phyloP scores from a whole-genome alignment of 495 filamentous ascomycete species.

The Neurospora sp. region DNA sequence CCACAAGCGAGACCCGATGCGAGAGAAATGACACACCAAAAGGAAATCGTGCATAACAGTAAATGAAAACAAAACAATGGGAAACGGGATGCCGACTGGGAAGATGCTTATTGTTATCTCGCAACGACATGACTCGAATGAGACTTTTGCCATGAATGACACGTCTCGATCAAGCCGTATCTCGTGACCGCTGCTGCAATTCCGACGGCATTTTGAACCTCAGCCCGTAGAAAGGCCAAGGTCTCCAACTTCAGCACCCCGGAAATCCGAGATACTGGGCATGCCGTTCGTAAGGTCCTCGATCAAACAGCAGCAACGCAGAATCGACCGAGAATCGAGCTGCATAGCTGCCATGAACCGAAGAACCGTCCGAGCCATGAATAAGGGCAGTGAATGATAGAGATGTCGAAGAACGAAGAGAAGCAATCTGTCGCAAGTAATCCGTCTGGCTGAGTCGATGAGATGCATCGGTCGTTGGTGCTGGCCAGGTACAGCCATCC shows the following conservation, averaged over 20 bases:
- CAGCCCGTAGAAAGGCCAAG: conserved; percentile 1
- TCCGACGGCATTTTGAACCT: conserved; percentile 1
- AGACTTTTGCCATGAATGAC: background rate
- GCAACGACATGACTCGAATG: conserved; percentile 4
- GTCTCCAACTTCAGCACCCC: conserved; percentile 14
- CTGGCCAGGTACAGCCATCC: conserved; percentile 11
- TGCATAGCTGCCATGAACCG: background rate
- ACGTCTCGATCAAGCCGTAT: conserved; percentile 1
- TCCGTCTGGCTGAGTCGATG: conserved; percentile 10
- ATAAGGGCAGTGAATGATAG: conserved; percentile 13
- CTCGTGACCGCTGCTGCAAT: conserved; percentile 9
- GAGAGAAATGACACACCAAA: conserved; percentile 16
- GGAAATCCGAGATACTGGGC: conserved; percentile 16
- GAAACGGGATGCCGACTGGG: conserved; percentile 7
- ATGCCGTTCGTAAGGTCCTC: conserved; percentile 24
- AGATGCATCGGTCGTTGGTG: conserved; percentile 20
- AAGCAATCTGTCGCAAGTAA: conserved; percentile 20
- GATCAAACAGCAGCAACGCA: conserved; percentile 1
- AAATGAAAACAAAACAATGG: conserved; percentile 15
- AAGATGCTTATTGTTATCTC: conserved; percentile 9
- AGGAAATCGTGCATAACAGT: conserved; percentile 11
- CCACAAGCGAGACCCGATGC: conserved; percentile 32
- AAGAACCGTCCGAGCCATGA: conserved; percentile 13
- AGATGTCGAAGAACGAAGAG: conserved; percentile 26
- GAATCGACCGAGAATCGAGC: background rate